A percentile compares a stretch with the other conserved stretches of the same genome.
These are phyloP conservation scores for Beta vulgaris DNA, from an alignment of 148 eudicot species.

Conservation along the genomic window DNA sequence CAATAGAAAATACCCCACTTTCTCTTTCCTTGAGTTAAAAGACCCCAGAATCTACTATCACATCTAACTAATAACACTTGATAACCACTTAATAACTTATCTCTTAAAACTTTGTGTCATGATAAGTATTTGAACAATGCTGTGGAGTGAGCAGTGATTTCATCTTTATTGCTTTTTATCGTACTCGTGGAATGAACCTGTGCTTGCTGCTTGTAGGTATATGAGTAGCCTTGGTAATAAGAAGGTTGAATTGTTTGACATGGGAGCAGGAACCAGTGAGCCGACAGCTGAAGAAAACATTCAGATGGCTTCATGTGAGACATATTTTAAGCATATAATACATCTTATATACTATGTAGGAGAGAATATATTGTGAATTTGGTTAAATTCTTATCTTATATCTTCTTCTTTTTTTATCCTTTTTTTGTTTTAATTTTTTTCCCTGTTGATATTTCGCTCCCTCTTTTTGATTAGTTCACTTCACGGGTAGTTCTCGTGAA, in stretches of 20 bases:
- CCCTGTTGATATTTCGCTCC: neutral
- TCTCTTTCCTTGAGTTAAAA: too few species aligned
- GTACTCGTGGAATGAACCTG: slow-evolving; percentile 2
- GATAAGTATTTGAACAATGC: too few species aligned
- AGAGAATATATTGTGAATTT: neutral
- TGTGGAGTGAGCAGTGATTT: too few species aligned
- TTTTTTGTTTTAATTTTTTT: neutral
- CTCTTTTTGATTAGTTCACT: neutral
- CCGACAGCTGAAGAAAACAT: slow-evolving; percentile 83
- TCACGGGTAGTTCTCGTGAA: neutral
- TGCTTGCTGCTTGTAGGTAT: slow-evolving; percentile 49
- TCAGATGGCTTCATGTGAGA: slow-evolving; percentile 85
- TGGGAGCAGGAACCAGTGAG: slow-evolving; percentile 86
- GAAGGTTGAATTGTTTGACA: slow-evolving; percentile 91
- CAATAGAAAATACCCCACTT: too few species aligned
- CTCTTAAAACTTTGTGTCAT: too few species aligned
- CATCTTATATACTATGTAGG: neutral
- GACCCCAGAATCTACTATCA: too few species aligned
- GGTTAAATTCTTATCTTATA: neutral
- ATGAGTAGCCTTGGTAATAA: slow-evolving; percentile 88
- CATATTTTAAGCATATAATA: slow-evolving; percentile 14
- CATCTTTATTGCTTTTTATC: neutral
- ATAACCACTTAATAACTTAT: too few species aligned
- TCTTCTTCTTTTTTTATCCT: too few species aligned
- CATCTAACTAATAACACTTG: too few species aligned